A percentile compares a stretch with the other conserved stretches of the same genome.
Evolutionary conservation across 2,329 filamentous ascomycete species (phyloP).

Genomic region (Pseudogymnoascus sp.): DNA sequence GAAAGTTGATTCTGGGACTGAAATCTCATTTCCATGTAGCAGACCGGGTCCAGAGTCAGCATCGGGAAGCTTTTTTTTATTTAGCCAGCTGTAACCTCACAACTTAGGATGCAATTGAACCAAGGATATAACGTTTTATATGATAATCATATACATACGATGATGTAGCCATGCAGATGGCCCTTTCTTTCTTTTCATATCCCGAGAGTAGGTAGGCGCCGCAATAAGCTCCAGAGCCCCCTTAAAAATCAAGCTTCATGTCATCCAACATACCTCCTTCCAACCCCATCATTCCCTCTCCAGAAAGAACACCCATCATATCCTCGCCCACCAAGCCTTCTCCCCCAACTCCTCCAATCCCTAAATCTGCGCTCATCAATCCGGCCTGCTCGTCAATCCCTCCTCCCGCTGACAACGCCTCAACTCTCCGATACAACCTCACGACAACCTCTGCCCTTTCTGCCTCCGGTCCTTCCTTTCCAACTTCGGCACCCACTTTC

Average conservation of each 20-base stretch:
- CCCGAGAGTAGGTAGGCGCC: not conserved
- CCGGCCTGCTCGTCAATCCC: slow-evolving; percentile 11
- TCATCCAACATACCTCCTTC: slow-evolving; percentile 12
- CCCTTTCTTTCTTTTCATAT: not conserved
- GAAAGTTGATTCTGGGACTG: not conserved
- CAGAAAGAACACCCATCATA: slow-evolving; percentile 10
- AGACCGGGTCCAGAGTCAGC: not conserved
- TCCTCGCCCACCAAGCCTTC: slow-evolving; percentile 2
- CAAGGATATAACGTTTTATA: not conserved
- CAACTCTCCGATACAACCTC: slow-evolving; percentile 25
- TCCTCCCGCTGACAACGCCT: slow-evolving; percentile 18
- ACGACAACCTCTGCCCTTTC: slow-evolving; percentile 22
- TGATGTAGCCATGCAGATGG: not conserved
- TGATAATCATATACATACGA: not conserved
- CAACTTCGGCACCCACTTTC: not conserved
- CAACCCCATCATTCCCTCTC: slow-evolving; percentile 9
- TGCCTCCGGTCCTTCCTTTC: not conserved
- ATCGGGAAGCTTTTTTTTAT: not conserved
- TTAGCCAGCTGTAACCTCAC: not conserved
- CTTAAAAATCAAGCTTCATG: slow-evolving; percentile 12
- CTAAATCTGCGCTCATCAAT: not conserved
- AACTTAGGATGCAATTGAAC: not conserved
- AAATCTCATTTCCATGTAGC: not conserved
- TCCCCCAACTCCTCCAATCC: not conserved
- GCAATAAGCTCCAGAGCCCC: not conserved